Base-by-base conservation (phyloP, 2,329 filamentous ascomycete genomes). In the Cladobotryum protrusum region DNA sequence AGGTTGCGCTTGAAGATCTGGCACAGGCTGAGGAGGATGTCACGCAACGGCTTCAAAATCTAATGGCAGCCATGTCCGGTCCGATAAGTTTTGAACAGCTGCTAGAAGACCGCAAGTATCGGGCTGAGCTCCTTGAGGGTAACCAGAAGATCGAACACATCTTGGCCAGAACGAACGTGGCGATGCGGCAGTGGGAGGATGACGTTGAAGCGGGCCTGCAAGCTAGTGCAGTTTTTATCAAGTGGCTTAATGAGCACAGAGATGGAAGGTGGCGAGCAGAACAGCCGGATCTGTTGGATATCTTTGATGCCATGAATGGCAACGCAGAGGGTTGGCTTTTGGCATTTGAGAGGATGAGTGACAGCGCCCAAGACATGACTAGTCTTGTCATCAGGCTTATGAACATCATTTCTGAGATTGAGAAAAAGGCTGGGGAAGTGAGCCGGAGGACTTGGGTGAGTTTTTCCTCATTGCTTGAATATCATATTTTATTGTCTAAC, bases 121-220 rank as follows among this genome's bases (percentile, higher is more conserved):
- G 92, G 14, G 73, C 82, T 15, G 85, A 92, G 58, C 88, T 97
- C 47, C 76, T 96, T 35, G 83, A 85, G 45, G 89, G 91, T 47
- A 96, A 96, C 61, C 85, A 93, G 60, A 88, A 86, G 65, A 95
- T 97, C 54, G 90, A 96, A 61, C 86, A 90, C 66, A 89, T 96
- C 49, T 79, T 95, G 43, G 80, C 82, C n/a, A 79, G 89, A 55
- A 96, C 92, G 29, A 83, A 84, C 13, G 74, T 77, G 18, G 79
- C 86, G 17, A 83, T 96, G 66, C 83, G 87, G 52, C 88, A 91
- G 63, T 83, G 86, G 45, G 73, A 92, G 35, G 80, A 85, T 58
- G 92, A 97, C 63, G 79, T 95, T 8, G 76, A 82, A 53, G 86
- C 91, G 58, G 91, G 90, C 8, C 73, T 90, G 48, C 79, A 83